Conservation (phyloP, 2,329 filamentous ascomycete genomes). For the Myriosclerotinia curreyana region DNA sequence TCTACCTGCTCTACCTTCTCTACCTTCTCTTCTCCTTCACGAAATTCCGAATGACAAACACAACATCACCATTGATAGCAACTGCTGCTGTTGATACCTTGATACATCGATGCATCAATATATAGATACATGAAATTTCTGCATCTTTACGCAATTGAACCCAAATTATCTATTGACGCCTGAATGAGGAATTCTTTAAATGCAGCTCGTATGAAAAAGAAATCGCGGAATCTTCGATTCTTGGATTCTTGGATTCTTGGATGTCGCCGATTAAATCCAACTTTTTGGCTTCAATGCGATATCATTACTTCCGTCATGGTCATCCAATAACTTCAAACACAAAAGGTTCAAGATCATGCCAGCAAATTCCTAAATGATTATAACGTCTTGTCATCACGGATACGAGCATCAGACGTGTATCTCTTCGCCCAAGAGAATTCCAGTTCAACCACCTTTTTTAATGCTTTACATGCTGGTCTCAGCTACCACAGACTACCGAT, state of each 20-base stretch:
- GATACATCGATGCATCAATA: neutral
- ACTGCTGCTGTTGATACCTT: neutral
- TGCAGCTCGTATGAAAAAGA: constrained; percentile 3
- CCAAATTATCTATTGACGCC: neutral
- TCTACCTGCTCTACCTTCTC: too few relatives aligned
- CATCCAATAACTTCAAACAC: constrained; percentile 14
- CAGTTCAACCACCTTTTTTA: constrained; percentile 18
- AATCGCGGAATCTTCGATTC: constrained; percentile 6
- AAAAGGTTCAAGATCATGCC: constrained; percentile 19
- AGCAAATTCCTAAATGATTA: constrained; percentile 20
- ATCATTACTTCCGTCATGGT: constrained; percentile 20
- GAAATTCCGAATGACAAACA: too few relatives aligned
- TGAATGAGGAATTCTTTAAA: constrained; percentile 2
- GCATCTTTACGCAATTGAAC: constrained; percentile 9
- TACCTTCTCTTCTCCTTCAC: too few relatives aligned
- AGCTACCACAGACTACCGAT: constrained; percentile 7
- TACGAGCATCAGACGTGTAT: constrained; percentile 13
- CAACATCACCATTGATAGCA: neutral
- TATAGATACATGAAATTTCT: neutral
- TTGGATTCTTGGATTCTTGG: constrained; percentile 8
- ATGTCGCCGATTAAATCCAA: constrained; percentile 10
- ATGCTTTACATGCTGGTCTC: constrained; percentile 19
- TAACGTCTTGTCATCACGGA: constrained; percentile 23
- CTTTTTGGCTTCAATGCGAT: constrained; percentile 17
- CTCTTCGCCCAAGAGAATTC: constrained; percentile 11